Evolutionary conservation across 306 rosid genomes (phyloP).

Genomic region (Ochetophila trinervis): DNA sequence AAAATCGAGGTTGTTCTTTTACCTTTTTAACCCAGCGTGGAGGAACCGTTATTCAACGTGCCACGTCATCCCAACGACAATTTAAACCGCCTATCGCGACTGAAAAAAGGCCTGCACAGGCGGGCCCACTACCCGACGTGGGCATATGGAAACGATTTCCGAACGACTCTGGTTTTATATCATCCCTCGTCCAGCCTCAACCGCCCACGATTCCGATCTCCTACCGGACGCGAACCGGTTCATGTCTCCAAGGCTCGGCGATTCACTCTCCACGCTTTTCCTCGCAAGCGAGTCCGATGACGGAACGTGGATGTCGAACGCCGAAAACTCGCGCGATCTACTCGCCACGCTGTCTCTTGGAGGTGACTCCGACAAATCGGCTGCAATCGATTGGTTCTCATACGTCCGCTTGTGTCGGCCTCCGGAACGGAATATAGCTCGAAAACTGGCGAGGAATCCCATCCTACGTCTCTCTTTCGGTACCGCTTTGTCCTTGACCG

Average conservation of each 20-base stretch:
- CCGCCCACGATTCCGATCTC: conserved; percentile 59
- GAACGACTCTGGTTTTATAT: not conserved
- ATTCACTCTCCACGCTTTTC: conserved; percentile 57
- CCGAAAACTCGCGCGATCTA: conserved; percentile 21
- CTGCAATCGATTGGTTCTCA: conserved; percentile 17
- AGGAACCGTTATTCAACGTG: conserved; percentile 48
- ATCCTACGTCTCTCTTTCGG: conserved; percentile 34
- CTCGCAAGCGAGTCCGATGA: conserved; percentile 45
- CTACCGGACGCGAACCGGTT: conserved; percentile 78
- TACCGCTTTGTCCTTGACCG: conserved; percentile 29
- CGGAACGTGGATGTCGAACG: conserved; percentile 27
- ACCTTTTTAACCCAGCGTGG: conserved; percentile 27
- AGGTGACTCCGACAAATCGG: conserved; percentile 19
- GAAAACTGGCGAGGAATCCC: conserved; percentile 59
- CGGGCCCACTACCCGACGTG: conserved; percentile 23
- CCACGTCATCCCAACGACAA: conserved; percentile 51
- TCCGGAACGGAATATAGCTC: conserved; percentile 51
- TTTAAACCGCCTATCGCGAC: conserved; percentile 31
- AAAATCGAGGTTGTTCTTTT: conserved; percentile 1
- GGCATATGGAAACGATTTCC: conserved; percentile 8
- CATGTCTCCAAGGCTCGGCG: conserved; percentile 63
- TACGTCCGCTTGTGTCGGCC: conserved; percentile 31
- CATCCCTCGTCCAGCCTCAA: conserved; percentile 36
- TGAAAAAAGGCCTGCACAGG: not conserved
- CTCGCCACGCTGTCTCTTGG: conserved; percentile 13